Conservation (phyloP, 2,329 filamentous ascomycete genomes). For the Ceratocystis ficicola region DNA sequence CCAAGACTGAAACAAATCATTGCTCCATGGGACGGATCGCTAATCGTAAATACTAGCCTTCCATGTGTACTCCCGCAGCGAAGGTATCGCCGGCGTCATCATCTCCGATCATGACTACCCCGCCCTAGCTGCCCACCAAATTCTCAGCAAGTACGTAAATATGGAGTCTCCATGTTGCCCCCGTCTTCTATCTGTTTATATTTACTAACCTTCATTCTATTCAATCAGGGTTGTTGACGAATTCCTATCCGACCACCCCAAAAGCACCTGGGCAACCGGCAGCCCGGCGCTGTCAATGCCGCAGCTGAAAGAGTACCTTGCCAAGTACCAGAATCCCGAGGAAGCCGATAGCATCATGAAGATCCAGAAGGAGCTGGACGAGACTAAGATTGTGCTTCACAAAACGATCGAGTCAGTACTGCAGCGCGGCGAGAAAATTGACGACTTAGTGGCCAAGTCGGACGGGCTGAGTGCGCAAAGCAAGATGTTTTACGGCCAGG, state of each 20-base stretch:
- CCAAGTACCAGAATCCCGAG: constrained; percentile 69
- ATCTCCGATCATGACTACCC: constrained; percentile 68
- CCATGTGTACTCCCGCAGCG: constrained; percentile 63
- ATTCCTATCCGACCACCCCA: constrained; percentile 66
- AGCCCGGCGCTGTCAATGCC: constrained; percentile 49
- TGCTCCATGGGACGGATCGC: constrained; percentile 1
- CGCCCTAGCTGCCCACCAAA: constrained; percentile 67
- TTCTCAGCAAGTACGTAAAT: constrained; percentile 54
- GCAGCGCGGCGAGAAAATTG: constrained; percentile 92
- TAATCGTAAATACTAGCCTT: constrained; percentile 45
- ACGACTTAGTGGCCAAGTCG: constrained; percentile 85
- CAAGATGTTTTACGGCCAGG: constrained; percentile 93
- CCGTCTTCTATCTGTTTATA: neutral
- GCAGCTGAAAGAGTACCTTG: constrained; percentile 63
- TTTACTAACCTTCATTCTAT: constrained; percentile 10
- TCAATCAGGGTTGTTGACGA: constrained; percentile 55
- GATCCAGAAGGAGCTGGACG: constrained; percentile 92
- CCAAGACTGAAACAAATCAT: neutral
- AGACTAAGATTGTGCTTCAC: constrained; percentile 93
- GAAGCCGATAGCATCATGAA: constrained; percentile 87
- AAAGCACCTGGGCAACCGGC: constrained; percentile 50
- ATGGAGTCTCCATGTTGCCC: neutral
- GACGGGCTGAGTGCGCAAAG: constrained; percentile 81
- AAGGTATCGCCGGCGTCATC: constrained; percentile 64
- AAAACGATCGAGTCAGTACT: constrained; percentile 86